Percentiles rank a stretch among this genome's conserved stretches.
Evolutionary conservation across 768 basidiomycete species (phyloP).

Genomic region (Rhizopogon roseolus): DNA sequence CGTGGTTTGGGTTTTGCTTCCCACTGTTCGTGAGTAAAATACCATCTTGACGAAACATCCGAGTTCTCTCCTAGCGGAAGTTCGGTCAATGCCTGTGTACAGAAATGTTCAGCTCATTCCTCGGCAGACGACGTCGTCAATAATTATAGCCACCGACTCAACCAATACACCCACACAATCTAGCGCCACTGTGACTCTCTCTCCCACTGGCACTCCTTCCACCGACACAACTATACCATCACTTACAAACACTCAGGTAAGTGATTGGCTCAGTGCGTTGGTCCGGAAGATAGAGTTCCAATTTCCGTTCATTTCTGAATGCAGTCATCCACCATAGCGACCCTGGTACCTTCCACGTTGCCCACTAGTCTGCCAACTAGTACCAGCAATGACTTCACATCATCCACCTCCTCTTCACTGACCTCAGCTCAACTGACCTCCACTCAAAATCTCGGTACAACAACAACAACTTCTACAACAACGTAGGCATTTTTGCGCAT

Average conservation of each 20-base stretch:
- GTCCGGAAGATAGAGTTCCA: not conserved
- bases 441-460: not conserved
- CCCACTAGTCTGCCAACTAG: not conserved
- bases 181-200: not conserved
- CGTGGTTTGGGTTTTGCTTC: too few species aligned
- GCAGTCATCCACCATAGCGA: not conserved
- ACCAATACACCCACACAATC: not conserved
- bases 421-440: not conserved
- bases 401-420: not conserved
- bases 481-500: slow-evolving; percentile 7
- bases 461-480: not conserved
- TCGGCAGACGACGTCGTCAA: not conserved
- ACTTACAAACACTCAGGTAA: not conserved
- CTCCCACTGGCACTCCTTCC: not conserved
- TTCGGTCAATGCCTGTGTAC: not conserved
- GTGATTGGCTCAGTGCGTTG: not conserved
- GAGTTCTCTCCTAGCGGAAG: too few species aligned
- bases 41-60: too few species aligned
- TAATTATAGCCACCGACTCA: not conserved
- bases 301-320: not conserved
- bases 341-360: not conserved
- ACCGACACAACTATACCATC: not conserved
- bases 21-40: too few species aligned
- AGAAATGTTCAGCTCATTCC: not conserved
- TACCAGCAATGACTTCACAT: not conserved